Conservation (phyloP, 208 protist species). For the Leishmania aethiopica region DNA sequence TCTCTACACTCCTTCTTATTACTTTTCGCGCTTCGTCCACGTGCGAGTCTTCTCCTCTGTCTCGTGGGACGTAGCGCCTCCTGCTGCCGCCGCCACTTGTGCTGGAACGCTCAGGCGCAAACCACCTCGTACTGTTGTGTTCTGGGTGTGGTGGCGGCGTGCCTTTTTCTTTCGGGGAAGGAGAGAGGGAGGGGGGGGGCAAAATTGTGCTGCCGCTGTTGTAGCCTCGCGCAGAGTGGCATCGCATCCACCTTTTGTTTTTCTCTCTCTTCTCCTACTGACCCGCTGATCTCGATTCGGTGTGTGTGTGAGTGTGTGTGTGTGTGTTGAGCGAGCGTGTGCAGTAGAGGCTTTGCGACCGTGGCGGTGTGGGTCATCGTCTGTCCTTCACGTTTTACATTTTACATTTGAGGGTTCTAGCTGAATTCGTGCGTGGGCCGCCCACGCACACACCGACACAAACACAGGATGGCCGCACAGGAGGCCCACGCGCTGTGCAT, state of each 20-base stretch:
- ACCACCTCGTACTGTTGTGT: background rate
- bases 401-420: background rate
- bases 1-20: background rate
- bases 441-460: background rate
- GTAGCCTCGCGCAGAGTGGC: background rate
- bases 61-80: background rate
- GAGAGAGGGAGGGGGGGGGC: background rate
- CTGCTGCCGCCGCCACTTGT: background rate
- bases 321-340: background rate
- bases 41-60: background rate
- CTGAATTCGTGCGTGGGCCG: background rate
- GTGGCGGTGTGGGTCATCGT: background rate
- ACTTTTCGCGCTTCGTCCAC: background rate
- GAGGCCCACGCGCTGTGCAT: slow-evolving; percentile 29
- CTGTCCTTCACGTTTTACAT: too few species aligned
- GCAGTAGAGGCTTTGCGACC: background rate
- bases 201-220: background rate
- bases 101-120: background rate
- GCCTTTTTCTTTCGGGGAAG: background rate
- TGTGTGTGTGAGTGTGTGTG: background rate
- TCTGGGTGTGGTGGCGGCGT: background rate
- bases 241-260: background rate
- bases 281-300: background rate
- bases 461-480: background rate
- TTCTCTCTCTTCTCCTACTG: background rate